Evolutionary conservation across 495 filamentous ascomycete species (phyloP), one percentile per base, ranked within the genome.

Genomic region (Penicillium bovifimosum): DNA sequence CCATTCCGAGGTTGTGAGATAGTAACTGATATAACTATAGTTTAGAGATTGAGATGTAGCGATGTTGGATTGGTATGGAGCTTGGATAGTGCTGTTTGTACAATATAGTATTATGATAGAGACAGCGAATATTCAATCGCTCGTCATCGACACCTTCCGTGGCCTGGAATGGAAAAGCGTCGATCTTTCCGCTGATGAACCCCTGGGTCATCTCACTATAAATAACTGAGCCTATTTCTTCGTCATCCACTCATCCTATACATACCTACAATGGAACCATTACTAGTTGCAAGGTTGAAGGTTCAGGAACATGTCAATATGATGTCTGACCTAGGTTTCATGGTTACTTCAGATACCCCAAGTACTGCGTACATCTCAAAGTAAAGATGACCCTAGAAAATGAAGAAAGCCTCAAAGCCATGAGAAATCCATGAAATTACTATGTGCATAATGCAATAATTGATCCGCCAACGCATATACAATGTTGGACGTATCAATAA

Each of bases 1-100:
- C 47, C 64, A 66, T 69, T 9, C 16, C 54, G 35, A 18, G 4
- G 13, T 13, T 9, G 20, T 55, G 35, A 18, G 4, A n/a, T 13
- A 11, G 5, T n/a, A 14, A 27, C 32, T 35, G 31, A 18, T 41
- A n/a, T n/a, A n/a, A n/a, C 26, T 26, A 18, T 42, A 33, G 35
- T 45, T 26, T 24, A 2, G 10, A 38, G 31, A 9, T 41, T 16
- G 11, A 5, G 10, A 29, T 54, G 20, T 29, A 14, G 27, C 13
- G 17, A 26, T 14, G 1, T 39, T 4, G 9, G 18, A 34, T 24
- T 0, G 10, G 16, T 11, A 36, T 26, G 44, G n/a, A 14, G 6
- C n/a, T n/a, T n/a, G n/a, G n/a, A n/a, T n/a, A n/a, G n/a, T n/a
- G n/a, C n/a, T n/a, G n/a, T n/a, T n/a, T n/a, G n/a, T 24, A 47